Evolutionary conservation across 768 basidiomycete species (phyloP).

Genomic region (Obba rivulosa): DNA sequence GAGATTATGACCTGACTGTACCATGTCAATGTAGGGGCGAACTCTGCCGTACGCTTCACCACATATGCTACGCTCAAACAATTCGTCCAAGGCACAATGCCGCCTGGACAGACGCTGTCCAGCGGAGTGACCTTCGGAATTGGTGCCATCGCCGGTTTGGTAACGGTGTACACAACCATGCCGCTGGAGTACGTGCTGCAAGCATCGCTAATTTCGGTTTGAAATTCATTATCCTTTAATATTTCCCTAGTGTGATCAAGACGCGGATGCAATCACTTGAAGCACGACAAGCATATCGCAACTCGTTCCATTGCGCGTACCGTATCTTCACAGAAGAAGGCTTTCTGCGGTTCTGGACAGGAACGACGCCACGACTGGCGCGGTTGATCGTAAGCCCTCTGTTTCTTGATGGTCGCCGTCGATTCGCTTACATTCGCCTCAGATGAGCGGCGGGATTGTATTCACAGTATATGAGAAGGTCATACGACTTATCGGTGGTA

Average conservation of each 20-base stretch:
- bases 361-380: conserved; percentile 85
- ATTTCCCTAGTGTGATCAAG: conserved; percentile 74
- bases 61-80: conserved; percentile 94
- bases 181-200: conserved; percentile 61
- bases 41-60: conserved; percentile 94
- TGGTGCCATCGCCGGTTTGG: conserved; percentile 88
- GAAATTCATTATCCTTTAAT: not conserved
- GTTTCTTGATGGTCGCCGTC: not conserved
- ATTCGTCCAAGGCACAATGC: conserved; percentile 77
- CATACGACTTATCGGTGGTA: conserved; percentile 45
- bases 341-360: conserved; percentile 89
- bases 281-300: conserved; percentile 79
- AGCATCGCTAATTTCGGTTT: not conserved
- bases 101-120: conserved; percentile 82
- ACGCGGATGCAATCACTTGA: conserved; percentile 95
- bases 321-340: conserved; percentile 94
- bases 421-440: not conserved
- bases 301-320: conserved; percentile 94
- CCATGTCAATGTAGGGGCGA: conserved; percentile 47
- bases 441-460: conserved; percentile 91
- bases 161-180: conserved; percentile 91
- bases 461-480: conserved; percentile 90
- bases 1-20: not conserved
- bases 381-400: conserved; percentile 67
- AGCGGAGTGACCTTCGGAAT: conserved; percentile 89